A percentile compares a stretch with the other conserved stretches of the same genome.
Evolutionary conservation across 768 basidiomycete species (phyloP).

Genomic region (Tricholoma bakamatsutake): DNA sequence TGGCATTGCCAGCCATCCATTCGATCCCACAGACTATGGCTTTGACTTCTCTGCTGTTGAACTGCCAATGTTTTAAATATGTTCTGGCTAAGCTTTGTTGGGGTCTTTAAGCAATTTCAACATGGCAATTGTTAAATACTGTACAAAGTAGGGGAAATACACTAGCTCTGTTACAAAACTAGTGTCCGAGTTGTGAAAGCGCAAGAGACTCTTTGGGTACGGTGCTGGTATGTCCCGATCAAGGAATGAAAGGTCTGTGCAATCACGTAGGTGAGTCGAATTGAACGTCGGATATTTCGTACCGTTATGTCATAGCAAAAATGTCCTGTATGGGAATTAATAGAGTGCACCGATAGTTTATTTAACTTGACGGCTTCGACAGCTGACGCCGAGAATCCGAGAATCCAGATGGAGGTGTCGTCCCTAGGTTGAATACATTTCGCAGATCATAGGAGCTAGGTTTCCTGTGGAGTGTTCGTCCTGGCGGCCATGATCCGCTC

Average conservation of each 20-base stretch:
- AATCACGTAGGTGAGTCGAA: too few relatives aligned
- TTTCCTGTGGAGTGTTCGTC: conserved; percentile 27
- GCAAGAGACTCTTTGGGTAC: too few relatives aligned
- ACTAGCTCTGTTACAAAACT: too few relatives aligned
- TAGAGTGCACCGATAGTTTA: too few relatives aligned
- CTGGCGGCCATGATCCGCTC: neutral
- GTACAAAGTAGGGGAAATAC: neutral
- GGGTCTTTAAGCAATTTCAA: neutral
- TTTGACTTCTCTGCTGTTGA: neutral
- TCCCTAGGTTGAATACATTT: conserved; percentile 19
- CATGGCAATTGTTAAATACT: neutral
- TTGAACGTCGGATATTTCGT: neutral
- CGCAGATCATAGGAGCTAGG: conserved; percentile 27
- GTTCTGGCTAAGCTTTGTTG: neutral
- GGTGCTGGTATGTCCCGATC: too few relatives aligned
- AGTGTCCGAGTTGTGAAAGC: too few relatives aligned
- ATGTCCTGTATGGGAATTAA: neutral
- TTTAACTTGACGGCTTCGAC: neutral
- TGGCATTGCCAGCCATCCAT: neutral
- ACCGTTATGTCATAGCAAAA: neutral
- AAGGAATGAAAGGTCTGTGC: too few relatives aligned
- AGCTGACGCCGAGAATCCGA: neutral
- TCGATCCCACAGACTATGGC: neutral
- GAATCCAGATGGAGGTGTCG: neutral
- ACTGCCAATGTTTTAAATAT: neutral